Conservation (phyloP, 352 stramenopile species). For the Globisporangium nodosum region DNA sequence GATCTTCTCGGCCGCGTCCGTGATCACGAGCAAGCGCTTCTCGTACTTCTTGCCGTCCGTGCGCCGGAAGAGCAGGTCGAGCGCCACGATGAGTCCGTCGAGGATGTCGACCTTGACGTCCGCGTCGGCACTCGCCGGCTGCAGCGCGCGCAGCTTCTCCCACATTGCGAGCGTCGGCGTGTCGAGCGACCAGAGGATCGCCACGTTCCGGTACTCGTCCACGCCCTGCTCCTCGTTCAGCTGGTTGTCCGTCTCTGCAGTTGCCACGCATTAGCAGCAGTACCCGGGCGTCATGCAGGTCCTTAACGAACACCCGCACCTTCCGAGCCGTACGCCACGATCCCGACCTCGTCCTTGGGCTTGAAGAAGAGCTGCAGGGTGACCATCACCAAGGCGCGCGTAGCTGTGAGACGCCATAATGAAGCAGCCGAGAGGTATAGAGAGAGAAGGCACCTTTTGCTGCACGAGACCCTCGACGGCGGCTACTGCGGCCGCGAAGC, state of each 20-base stretch:
- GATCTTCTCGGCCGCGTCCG: slow-evolving; percentile 59
- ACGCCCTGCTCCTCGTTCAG: slow-evolving; percentile 65
- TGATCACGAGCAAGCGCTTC: slow-evolving; percentile 71
- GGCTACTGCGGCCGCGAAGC: slow-evolving; percentile 52
- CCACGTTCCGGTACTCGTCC: slow-evolving; percentile 55
- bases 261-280: too few relatives aligned
- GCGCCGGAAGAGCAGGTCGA: slow-evolving; percentile 70
- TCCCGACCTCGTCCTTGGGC: slow-evolving; percentile 71
- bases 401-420: not conserved
- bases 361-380: slow-evolving; percentile 61
- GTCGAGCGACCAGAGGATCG: slow-evolving; percentile 56
- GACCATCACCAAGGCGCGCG: too few relatives aligned
- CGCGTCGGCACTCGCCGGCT: slow-evolving; percentile 12
- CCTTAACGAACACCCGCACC: slow-evolving; percentile 6
- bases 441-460: slow-evolving; percentile 42
- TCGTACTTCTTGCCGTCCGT: slow-evolving; percentile 79
- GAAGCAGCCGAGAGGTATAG: not conserved
- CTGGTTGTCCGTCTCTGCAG: slow-evolving; percentile 69
- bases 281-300: not conserved
- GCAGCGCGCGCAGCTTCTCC: slow-evolving; percentile 37
- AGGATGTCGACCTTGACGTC: slow-evolving; percentile 63
- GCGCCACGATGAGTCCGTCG: slow-evolving; percentile 74
- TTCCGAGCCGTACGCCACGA: slow-evolving; percentile 72
- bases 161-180: slow-evolving; percentile 58
- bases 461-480: slow-evolving; percentile 61